Conservation (phyloP, 352 stramenopile species). For the Phytophthora tubulina region DNA sequence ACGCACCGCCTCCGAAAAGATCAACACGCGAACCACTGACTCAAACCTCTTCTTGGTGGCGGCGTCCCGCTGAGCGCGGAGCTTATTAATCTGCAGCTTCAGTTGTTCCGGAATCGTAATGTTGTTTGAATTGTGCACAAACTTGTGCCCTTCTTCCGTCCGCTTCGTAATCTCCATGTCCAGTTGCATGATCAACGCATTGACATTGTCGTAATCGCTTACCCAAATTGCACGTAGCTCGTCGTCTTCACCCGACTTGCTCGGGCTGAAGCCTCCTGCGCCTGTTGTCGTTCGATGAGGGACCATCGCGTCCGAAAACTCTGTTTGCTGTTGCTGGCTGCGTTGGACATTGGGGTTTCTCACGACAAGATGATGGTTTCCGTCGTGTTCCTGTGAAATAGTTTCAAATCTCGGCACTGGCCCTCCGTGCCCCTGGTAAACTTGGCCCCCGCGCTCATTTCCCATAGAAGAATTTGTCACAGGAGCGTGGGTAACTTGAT, state of each 20-base stretch:
- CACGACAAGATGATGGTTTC: conserved; percentile 35
- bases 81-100: conserved; percentile 52
- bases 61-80: conserved; percentile 40
- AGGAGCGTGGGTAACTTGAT: conserved; percentile 11
- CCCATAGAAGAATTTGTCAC: conserved; percentile 14
- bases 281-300: conserved; percentile 17
- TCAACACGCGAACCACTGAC: conserved; percentile 59
- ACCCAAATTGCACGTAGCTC: conserved; percentile 49
- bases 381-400: conserved; percentile 33
- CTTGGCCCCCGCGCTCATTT: conserved; percentile 20
- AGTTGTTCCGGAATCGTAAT: conserved; percentile 57
- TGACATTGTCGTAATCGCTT: conserved; percentile 51
- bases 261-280: conserved; percentile 21
- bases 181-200: conserved; percentile 42
- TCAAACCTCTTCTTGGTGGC: conserved; percentile 49
- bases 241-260: conserved; percentile 40
- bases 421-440: conserved; percentile 20
- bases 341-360: conserved; percentile 32
- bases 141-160: conserved; percentile 43
- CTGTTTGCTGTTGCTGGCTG: conserved; percentile 23
- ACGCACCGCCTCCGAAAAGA: conserved; percentile 63
- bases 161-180: conserved; percentile 38
- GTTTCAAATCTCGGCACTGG: conserved; percentile 35
- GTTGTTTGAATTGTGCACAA: conserved; percentile 56
- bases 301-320: conserved; percentile 33